These are phyloP conservation scores for Leccinum incarnatum DNA, from an alignment of 768 basidiomycete genomes.

Conservation along the genomic window DNA sequence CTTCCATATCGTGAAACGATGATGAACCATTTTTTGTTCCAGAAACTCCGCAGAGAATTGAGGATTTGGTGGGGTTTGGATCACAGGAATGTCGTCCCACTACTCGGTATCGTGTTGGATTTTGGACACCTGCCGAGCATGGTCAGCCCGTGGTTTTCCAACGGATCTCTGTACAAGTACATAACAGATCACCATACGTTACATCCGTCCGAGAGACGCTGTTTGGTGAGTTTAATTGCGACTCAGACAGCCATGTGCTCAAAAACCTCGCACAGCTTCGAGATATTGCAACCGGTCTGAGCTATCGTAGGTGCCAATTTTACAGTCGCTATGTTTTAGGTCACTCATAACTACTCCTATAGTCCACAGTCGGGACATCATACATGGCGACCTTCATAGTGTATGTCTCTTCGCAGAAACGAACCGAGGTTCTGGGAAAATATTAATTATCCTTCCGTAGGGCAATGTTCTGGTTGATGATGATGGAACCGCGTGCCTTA, in stretches of 20 bases:
- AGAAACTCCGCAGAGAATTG: slow-evolving; percentile 31
- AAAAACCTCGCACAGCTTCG: slow-evolving; percentile 11
- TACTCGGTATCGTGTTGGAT: slow-evolving; percentile 29
- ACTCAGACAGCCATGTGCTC: not conserved
- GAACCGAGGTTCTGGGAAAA: not conserved
- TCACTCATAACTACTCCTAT: not conserved
- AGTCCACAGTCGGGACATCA: slow-evolving; percentile 25
- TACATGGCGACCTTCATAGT: slow-evolving; percentile 39
- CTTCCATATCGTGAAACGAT: not conserved
- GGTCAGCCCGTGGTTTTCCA: slow-evolving; percentile 33
- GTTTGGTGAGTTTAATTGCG: slow-evolving; percentile 11
- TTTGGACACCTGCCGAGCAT: slow-evolving; percentile 32
- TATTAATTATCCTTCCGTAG: slow-evolving; percentile 7
- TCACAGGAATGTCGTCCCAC: slow-evolving; percentile 29
- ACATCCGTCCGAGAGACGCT: not conserved
- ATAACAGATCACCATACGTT: slow-evolving; percentile 1
- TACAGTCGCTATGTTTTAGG: not conserved
- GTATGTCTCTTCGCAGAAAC: slow-evolving; percentile 14
- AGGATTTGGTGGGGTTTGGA: slow-evolving; percentile 16
- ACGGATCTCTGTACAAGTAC: slow-evolving; percentile 27
- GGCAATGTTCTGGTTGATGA: slow-evolving; percentile 46
- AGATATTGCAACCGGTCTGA: slow-evolving; percentile 23
- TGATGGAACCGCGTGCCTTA: slow-evolving; percentile 39
- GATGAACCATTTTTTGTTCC: not conserved
- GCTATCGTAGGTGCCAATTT: slow-evolving; percentile 18